Conservation (phyloP, 2,329 filamentous ascomycete species). For the Blumeria graminis region DNA sequence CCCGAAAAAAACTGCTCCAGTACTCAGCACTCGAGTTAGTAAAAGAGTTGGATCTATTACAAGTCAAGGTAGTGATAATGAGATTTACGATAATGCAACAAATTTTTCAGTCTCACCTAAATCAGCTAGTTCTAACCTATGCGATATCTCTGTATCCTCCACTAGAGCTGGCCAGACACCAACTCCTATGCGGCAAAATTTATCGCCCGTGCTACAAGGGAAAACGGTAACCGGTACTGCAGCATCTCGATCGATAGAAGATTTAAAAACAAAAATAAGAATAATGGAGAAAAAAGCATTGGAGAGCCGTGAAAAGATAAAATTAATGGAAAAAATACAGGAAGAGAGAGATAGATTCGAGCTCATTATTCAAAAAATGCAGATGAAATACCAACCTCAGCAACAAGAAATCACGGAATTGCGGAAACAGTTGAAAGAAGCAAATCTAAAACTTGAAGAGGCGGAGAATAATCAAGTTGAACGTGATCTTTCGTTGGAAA, state of each 20-base stretch:
- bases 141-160: too few relatives aligned
- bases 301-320: constrained; percentile 70
- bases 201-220: constrained; percentile 8
- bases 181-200: constrained; percentile 7
- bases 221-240: constrained; percentile 9
- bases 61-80: constrained; percentile 13
- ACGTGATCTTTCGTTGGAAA: constrained; percentile 63
- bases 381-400: constrained; percentile 67
- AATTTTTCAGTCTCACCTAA: too few relatives aligned
- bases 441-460: constrained; percentile 41
- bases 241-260: constrained; percentile 43
- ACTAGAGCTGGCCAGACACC: constrained; percentile 3
- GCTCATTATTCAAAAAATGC: constrained; percentile 68
- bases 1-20: constrained; percentile 8
- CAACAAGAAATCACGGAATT: constrained; percentile 58
- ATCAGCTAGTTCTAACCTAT: too few relatives aligned
- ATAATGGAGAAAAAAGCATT: constrained; percentile 67
- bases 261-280: constrained; percentile 67
- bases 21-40: constrained; percentile 12
- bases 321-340: constrained; percentile 51
- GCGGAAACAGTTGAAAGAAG: constrained; percentile 54
- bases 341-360: constrained; percentile 59
- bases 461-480: constrained; percentile 58
- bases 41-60: constrained; percentile 12
- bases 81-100: constrained; percentile 9